Evolutionary conservation across 2,329 filamentous ascomycete genomes (phyloP).

Genomic region (Tolypocladium cylindrosporum): DNA sequence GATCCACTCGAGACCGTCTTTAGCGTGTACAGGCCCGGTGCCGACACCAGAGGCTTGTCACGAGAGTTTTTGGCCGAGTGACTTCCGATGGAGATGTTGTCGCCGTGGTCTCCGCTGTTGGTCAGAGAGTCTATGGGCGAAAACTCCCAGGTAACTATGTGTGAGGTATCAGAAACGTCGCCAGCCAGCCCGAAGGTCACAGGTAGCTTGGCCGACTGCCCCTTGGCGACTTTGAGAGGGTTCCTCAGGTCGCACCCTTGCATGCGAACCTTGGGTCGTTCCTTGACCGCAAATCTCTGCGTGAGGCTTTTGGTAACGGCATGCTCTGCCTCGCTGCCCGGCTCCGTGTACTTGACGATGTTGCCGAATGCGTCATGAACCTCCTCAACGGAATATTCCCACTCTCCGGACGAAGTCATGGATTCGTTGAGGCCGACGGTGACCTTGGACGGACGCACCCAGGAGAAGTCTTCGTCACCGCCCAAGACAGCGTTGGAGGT

Average conservation of each 20-base stretch:
- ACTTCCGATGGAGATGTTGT: conserved; percentile 45
- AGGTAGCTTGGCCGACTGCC: conserved; percentile 57
- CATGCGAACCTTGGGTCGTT: conserved; percentile 67
- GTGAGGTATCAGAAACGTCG: conserved; percentile 48
- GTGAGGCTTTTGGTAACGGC: conserved; percentile 53
- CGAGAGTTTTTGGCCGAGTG: conserved; percentile 51
- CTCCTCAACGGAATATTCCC: conserved; percentile 86
- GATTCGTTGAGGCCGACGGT: conserved; percentile 84
- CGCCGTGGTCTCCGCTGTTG: conserved; percentile 59
- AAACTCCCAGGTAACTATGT: conserved; percentile 74
- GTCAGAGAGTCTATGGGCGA: conserved; percentile 62
- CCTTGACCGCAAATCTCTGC: conserved; percentile 76
- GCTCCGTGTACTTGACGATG: conserved; percentile 59
- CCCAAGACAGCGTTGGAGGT: conserved; percentile 51
- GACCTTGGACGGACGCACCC: conserved; percentile 69
- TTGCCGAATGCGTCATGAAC: conserved; percentile 90
- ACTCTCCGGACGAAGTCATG: conserved; percentile 66
- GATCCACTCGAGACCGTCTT: conserved; percentile 69
- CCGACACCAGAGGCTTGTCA: conserved; percentile 58
- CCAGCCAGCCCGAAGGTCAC: conserved; percentile 58
- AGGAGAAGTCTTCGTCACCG: conserved; percentile 59
- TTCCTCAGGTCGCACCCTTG: conserved; percentile 67
- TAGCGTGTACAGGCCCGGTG: conserved; percentile 79
- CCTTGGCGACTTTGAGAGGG: conserved; percentile 76
- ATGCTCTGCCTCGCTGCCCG: conserved; percentile 60